Percentiles rank a stretch among this genome's conserved stretches.
These are phyloP conservation scores for Exophiala spinifera DNA, from an alignment of 2,329 filamentous ascomycete species.

Conservation along the genomic window DNA sequence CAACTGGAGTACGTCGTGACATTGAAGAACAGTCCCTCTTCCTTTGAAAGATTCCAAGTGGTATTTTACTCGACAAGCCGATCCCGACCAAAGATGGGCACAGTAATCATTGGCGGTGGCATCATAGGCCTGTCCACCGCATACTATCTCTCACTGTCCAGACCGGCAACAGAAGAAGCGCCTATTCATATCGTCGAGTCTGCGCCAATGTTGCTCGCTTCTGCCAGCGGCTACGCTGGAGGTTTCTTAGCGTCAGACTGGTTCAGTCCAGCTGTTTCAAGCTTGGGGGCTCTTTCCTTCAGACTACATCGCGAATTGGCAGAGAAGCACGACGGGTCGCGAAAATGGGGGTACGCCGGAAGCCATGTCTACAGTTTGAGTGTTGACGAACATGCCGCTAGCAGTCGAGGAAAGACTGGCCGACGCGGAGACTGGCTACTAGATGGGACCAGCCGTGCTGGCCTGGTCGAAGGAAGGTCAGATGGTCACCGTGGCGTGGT, in stretches of 20 bases:
- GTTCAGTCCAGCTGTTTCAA: conserved; percentile 58
- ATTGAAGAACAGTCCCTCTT: too few relatives aligned
- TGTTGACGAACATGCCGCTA: conserved; percentile 34
- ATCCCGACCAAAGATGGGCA: conserved; percentile 39
- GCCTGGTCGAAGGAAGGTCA: conserved; percentile 42
- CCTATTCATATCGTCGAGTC: conserved; percentile 57
- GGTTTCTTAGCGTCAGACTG: conserved; percentile 74
- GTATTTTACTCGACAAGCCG: not conserved
- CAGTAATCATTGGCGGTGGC: conserved; percentile 65
- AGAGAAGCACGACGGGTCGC: conserved; percentile 54
- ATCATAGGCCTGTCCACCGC: conserved; percentile 68
- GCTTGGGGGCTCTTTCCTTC: conserved; percentile 66
- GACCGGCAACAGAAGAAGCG: conserved; percentile 17
- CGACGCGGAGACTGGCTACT: conserved; percentile 63
- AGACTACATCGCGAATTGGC: conserved; percentile 65
- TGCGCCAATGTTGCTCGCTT: conserved; percentile 62
- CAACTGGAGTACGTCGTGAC: too few relatives aligned
- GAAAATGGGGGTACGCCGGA: conserved; percentile 57
- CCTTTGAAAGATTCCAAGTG: too few relatives aligned
- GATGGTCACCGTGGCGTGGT: conserved; percentile 29
- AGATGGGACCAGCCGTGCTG: conserved; percentile 61
- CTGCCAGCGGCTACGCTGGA: conserved; percentile 70
- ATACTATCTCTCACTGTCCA: conserved; percentile 62
- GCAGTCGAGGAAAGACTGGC: conserved; percentile 35
- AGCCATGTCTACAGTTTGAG: conserved; percentile 60